phyloP scores from a whole-genome alignment of 495 filamentous ascomycete genomes.

The Tuber magnatum region DNA sequence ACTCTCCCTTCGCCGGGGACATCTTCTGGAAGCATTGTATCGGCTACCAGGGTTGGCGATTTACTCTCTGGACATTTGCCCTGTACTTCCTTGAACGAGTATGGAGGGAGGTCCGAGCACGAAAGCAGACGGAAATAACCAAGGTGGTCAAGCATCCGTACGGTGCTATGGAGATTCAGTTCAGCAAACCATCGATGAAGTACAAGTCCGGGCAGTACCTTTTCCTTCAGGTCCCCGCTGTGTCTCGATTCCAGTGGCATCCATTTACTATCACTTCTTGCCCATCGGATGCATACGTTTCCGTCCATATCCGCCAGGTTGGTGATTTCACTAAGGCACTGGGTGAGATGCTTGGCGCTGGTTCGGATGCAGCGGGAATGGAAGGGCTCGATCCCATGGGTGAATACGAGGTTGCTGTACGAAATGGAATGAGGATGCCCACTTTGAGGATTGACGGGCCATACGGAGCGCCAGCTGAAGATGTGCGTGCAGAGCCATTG shows the following conservation, averaged over 20 bases:
- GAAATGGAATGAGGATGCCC: constrained; percentile 88
- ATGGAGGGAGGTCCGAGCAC: constrained; percentile 79
- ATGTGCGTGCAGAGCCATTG: constrained; percentile 61
- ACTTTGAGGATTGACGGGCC: constrained; percentile 83
- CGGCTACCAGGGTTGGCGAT: constrained; percentile 94
- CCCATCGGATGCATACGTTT: constrained; percentile 88
- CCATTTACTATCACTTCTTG: constrained; percentile 99
- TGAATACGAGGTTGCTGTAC: constrained; percentile 96
- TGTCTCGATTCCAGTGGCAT: constrained; percentile 90
- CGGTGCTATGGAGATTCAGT: constrained; percentile 94
- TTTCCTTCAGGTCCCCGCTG: constrained; percentile 83
- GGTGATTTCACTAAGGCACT: constrained; percentile 88
- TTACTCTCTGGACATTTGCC: constrained; percentile 82
- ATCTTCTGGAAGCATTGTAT: constrained; percentile 88
- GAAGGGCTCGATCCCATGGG: constrained; percentile 87
- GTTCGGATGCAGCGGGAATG: constrained; percentile 71
- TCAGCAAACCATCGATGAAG: constrained; percentile 88
- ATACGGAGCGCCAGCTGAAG: constrained; percentile 93
- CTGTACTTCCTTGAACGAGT: constrained; percentile 83
- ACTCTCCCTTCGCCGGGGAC: constrained; percentile 74
- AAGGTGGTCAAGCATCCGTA: constrained; percentile 97
- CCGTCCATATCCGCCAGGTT: constrained; percentile 89
- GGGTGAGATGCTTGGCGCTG: constrained; percentile 87
- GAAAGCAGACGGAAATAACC: constrained; percentile 77
- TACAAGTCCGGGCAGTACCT: constrained; percentile 99